phyloP scores from a whole-genome alignment of 495 filamentous ascomycete genomes.

The Trypethelium eluteriae region DNA sequence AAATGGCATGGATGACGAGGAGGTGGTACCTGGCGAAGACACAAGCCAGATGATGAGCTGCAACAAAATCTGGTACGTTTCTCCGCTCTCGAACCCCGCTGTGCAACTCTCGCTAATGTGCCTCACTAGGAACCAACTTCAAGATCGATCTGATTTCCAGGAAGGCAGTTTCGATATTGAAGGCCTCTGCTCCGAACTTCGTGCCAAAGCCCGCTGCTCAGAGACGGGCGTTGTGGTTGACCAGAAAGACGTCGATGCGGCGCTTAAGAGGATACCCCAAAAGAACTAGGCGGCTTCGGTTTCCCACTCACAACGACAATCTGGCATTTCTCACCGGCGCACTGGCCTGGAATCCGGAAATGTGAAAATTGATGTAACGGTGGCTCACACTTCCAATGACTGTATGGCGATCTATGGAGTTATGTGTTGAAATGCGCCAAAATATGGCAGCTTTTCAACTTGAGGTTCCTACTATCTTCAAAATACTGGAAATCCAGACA shows the following conservation, averaged over 20 bases:
- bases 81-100: neutral
- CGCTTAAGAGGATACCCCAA: conserved; percentile 25
- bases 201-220: conserved; percentile 92
- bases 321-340: neutral
- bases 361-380: neutral
- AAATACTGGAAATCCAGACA: too few species aligned
- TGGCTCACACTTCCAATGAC: neutral
- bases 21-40: conserved; percentile 55
- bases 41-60: conserved; percentile 65
- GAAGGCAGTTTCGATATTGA: conserved; percentile 89
- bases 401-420: neutral
- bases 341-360: neutral
- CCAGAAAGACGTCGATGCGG: conserved; percentile 70
- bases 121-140: conserved; percentile 73
- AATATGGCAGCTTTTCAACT: neutral
- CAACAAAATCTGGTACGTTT: conserved; percentile 83
- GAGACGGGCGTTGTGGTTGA: conserved; percentile 88
- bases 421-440: neutral
- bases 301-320: neutral
- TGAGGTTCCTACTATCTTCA: neutral
- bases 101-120: conserved; percentile 20
- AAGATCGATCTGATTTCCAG: conserved; percentile 77
- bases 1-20: conserved; percentile 61
- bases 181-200: conserved; percentile 82
- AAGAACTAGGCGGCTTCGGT: neutral